phyloP scores from a whole-genome alignment of 768 basidiomycete species.

The Dictyophora rubrovolvata region DNA sequence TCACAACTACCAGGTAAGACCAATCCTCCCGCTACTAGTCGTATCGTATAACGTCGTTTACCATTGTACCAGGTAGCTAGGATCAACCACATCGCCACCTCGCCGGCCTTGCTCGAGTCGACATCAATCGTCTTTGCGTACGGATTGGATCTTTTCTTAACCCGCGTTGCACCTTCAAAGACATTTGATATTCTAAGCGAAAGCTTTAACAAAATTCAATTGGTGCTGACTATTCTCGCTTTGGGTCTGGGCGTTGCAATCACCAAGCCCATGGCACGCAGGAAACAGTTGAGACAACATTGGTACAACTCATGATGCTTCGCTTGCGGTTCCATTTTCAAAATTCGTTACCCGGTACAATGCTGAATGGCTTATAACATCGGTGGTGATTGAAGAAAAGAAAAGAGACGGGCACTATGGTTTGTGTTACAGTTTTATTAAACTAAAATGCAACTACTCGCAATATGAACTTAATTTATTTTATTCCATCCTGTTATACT shows the following conservation, averaged over 20 bases:
- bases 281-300: conserved; percentile 54
- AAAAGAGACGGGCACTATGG: no score
- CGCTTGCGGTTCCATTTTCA: background rate
- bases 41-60: background rate
- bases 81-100: conserved; percentile 57
- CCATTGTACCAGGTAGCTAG: conserved; percentile 45
- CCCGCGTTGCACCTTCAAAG: conserved; percentile 73
- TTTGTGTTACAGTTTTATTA: no score
- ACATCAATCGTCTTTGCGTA: conserved; percentile 81
- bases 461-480: no score
- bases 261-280: conserved; percentile 69
- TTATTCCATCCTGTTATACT: no score
- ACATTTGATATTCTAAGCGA: conserved; percentile 91
- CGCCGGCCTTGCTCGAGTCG: conserved; percentile 82
- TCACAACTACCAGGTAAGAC: conserved; percentile 40
- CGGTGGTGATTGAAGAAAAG: no score
- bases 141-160: conserved; percentile 85
- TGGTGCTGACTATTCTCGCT: conserved; percentile 71
- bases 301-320: conserved; percentile 43
- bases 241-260: conserved; percentile 68
- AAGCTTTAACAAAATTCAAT: conserved; percentile 86
- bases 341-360: background rate
- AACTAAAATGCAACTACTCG: no score
- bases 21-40: conserved; percentile 9
- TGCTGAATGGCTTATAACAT: background rate